Percentiles rank a stretch among this genome's conserved stretches.
phyloP scores from a whole-genome alignment of 331 rosid genomes.

The Malus hybrid region DNA sequence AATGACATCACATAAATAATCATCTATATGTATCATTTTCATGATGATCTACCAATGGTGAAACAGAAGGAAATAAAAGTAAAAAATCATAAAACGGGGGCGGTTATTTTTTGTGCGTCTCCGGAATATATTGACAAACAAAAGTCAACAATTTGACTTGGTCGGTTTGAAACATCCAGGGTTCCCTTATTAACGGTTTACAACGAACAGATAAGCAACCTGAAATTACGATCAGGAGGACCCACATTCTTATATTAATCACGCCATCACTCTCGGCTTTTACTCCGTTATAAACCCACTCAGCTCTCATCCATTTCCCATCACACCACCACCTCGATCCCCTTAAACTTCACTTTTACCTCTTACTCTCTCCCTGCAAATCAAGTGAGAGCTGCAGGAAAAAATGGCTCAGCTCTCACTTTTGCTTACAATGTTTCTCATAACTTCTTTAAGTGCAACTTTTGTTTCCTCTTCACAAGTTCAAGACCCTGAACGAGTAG shows the following conservation, averaged over 20 bases:
- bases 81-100: too few species aligned
- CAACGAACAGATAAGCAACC: constrained; percentile 15
- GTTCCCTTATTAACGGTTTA: constrained; percentile 26
- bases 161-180: neutral
- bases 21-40: too few species aligned
- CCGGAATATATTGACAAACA: neutral
- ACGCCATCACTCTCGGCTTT: constrained; percentile 95
- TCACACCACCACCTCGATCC: neutral
- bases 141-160: constrained; percentile 39
- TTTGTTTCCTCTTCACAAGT: constrained; percentile 33
- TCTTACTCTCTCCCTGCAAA: neutral
- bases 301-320: neutral
- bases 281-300: constrained; percentile 29
- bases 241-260: constrained; percentile 37
- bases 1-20: too few species aligned
- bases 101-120: too few species aligned
- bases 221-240: constrained; percentile 34
- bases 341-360: constrained; percentile 4
- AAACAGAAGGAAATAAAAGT: too few species aligned
- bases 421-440: constrained; percentile 19
- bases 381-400: neutral
- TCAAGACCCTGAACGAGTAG: constrained; percentile 63
- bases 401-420: constrained; percentile 7
- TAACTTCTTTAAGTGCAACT: constrained; percentile 9
- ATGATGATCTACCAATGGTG: too few species aligned